Evolutionary conservation across 1,284 basidiomycete genomes (phyloP), one percentile per base, ranked within the genome.

Genomic region (Grifola frondosa): DNA sequence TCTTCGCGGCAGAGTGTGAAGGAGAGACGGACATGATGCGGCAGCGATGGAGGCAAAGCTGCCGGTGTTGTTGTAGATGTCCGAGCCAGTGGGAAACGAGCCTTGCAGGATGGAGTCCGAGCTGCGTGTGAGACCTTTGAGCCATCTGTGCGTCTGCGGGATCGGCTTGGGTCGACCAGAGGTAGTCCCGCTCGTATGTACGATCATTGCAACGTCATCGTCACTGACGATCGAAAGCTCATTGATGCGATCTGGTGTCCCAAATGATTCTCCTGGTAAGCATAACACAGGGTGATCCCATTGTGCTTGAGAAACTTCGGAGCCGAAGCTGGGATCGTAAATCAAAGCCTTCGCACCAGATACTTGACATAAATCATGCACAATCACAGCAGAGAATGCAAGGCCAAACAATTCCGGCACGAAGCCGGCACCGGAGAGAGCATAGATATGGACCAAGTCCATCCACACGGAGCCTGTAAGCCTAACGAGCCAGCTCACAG

Each of bases 111-210:
- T 28, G 50, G 48, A 13, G 41, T 46, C 49, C 13, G 40, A 40
- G 19, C 46, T 25, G 15, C 42, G 40, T 10, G 54, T 52, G 24
- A 64, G 60, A 11, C 44, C 52, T 16, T 50, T 44, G 12, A 63
- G 33, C 57, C 58, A 65, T 20, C 42, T 41, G 41, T 62, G 58
- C 15, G 46, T 59, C 35, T 59, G 53, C 0, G 58, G 59, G 12
- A 66, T 47, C 8, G 58, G 58, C 39, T 64, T 65, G 2, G 63
- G 62, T 8, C 51, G 50, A 10, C 64, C 63, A 8, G 54, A 56
- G 2, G 63, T 63, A 1, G 63, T 61, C 8, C 64, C 63, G 31
- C 57, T 61, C 15, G 64, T 62, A 38, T 65, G 63, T 32, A 64
- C 59, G 22, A 65, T 64, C 20, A 64, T 48, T 4, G 55, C 60